Evolutionary conservation across 1,139 yeast genomes (phyloP).

Genomic region (Diutina sp.): DNA sequence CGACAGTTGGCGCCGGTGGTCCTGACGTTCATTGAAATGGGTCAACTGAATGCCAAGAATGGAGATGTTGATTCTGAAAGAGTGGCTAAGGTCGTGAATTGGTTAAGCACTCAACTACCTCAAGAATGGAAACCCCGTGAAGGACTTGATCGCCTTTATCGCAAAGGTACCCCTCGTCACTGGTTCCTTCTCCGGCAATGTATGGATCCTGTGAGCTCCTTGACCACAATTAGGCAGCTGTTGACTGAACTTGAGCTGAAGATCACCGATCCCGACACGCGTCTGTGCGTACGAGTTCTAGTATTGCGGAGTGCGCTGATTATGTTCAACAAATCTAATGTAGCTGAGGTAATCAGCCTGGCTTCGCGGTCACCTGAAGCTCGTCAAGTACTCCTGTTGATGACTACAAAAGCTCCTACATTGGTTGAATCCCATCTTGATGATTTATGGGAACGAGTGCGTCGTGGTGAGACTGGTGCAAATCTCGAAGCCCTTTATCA

Average conservation of each 20-base stretch:
- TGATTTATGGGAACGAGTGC: neutral
- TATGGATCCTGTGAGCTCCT: neutral
- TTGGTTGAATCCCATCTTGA: neutral
- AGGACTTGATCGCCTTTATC: neutral
- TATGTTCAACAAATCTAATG: slow-evolving; percentile 53
- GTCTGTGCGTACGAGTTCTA: neutral
- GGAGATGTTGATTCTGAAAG: neutral
- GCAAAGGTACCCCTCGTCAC: neutral
- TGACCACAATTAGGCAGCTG: neutral
- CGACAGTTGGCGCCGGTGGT: neutral
- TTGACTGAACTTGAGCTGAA: neutral
- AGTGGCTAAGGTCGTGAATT: neutral
- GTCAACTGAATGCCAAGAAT: neutral
- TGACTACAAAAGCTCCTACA: neutral
- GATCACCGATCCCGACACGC: neutral
- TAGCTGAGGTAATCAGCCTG: slow-evolving; percentile 37
- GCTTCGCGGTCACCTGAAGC: slow-evolving; percentile 18
- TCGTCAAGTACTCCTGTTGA: neutral
- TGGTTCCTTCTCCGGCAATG: neutral
- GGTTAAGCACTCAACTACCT: neutral
- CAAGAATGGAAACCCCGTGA: neutral
- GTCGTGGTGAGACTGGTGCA: neutral
- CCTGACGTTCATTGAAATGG: neutral
- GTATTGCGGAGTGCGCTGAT: slow-evolving; percentile 25
- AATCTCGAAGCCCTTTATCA: neutral